These are phyloP conservation scores for Agmasoma carcini DNA, from an alignment of 371 early-diverging fungal species.

Conservation along the genomic window DNA sequence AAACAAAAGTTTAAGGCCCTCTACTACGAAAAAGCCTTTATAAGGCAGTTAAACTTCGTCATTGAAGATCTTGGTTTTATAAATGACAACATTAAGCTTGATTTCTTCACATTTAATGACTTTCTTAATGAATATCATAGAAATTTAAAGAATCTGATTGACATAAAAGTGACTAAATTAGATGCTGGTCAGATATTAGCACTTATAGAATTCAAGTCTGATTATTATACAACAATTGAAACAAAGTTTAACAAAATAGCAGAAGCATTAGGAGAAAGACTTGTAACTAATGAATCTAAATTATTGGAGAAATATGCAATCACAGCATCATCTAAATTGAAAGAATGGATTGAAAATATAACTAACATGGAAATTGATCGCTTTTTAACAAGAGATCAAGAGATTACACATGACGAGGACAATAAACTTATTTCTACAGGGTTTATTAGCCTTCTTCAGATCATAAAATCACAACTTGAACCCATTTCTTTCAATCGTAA, in stretches of 20 bases:
- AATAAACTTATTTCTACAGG: slow-evolving; percentile 51
- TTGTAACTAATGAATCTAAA: slow-evolving; percentile 40
- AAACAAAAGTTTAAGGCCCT: slow-evolving; percentile 27
- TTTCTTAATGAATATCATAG: slow-evolving; percentile 33
- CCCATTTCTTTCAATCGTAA: slow-evolving; percentile 50
- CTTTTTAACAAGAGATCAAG: slow-evolving; percentile 44
- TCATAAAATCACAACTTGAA: slow-evolving; percentile 53
- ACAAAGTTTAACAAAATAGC: slow-evolving; percentile 26
- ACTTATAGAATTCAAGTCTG: slow-evolving; percentile 34
- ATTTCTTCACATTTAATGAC: slow-evolving; percentile 37
- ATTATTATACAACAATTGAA: slow-evolving; percentile 37
- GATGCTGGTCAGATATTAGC: slow-evolving; percentile 46
- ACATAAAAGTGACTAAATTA: slow-evolving; percentile 11
- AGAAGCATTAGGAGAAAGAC: slow-evolving; percentile 24
- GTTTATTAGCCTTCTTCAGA: slow-evolving; percentile 53
- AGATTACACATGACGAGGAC: slow-evolving; percentile 48
- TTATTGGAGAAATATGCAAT: slow-evolving; percentile 47
- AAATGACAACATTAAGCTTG: slow-evolving; percentile 15
- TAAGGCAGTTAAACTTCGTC: slow-evolving; percentile 30
- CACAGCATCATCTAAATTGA: slow-evolving; percentile 45
- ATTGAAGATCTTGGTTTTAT: slow-evolving; percentile 16
- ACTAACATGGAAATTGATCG: slow-evolving; percentile 44
- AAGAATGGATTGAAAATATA: slow-evolving; percentile 51
- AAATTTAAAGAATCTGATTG: slow-evolving; percentile 28
- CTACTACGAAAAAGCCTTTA: slow-evolving; percentile 13